Evolutionary conservation across 257 asterid species (phyloP).

Genomic region (Forsythia suspensa): DNA sequence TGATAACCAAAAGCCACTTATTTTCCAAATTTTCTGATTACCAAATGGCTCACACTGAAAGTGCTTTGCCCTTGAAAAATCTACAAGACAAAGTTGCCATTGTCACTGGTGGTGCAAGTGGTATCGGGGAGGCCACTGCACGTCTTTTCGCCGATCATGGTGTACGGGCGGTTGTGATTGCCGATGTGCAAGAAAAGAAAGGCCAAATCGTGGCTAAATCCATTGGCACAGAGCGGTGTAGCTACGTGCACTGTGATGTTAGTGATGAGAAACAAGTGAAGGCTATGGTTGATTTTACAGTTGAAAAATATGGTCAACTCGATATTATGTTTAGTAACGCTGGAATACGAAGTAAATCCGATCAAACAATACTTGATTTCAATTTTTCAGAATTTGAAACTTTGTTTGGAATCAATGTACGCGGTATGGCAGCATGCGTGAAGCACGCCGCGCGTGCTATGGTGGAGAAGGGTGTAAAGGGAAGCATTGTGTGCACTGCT

Average conservation of each 20-base stretch:
- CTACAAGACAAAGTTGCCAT: too few relatives aligned
- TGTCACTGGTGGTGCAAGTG: constrained; percentile 36
- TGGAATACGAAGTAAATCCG: constrained; percentile 2
- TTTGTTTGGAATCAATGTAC: neutral
- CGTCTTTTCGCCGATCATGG: constrained; percentile 29
- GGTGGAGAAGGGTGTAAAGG: constrained; percentile 21
- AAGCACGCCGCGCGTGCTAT: constrained; percentile 26
- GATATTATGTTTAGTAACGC: constrained; percentile 38
- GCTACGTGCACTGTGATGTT: constrained; percentile 26
- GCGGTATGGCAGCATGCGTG: constrained; percentile 20
- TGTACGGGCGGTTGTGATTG: constrained; percentile 18
- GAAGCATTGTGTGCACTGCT: constrained; percentile 24
- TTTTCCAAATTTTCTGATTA: too few relatives aligned
- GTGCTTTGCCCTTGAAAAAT: too few relatives aligned
- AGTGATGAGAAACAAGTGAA: constrained; percentile 24
- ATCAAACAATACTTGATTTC: constrained; percentile 13
- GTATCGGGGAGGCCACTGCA: constrained; percentile 32
- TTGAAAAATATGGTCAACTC: constrained; percentile 15
- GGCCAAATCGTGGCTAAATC: constrained; percentile 26
- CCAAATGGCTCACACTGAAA: too few relatives aligned
- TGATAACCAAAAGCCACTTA: too few relatives aligned
- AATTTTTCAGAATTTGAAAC: constrained; percentile 2
- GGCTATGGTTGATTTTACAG: constrained; percentile 19
- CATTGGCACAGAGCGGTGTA: constrained; percentile 16
- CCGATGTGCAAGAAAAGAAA: constrained; percentile 28